Base-by-base conservation (phyloP, 257 asterid genomes). In the Nicotiana obtusifolia region DNA sequence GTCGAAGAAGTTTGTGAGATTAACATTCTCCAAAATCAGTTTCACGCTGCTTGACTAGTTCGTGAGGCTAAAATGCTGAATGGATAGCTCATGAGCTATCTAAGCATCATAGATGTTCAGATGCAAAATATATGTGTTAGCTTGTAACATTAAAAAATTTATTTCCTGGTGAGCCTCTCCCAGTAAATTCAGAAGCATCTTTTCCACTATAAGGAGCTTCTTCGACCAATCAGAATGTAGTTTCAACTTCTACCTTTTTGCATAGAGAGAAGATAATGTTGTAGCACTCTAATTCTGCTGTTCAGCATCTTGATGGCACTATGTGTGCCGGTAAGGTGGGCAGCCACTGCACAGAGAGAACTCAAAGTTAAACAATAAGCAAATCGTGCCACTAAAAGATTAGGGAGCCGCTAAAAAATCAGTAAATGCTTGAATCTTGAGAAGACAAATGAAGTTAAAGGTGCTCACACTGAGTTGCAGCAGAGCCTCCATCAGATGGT, bases 401-500 rank as follows among this genome's bases (percentile, higher is more conserved):
- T 35, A 19, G 19, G 17, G 54, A 53, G 35, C 13, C 54, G 5
- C 16, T 19, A 68, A 65, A 67, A 16, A 15, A n/a, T 68, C 4
- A 10, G 24, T n/a, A n/a, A 4, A 35, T 11, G 5, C 56, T 68
- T 5, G 31, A 68, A 56, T 17, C 22, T 37, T 37, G 56, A 10
- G 2, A 37, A 68, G 56, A 68, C n/a, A 61, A 41, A 62, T 35
- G 60, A 53, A 80, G 49, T 41, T 37, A 24, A 22, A 52, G 81
- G 66, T 66, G 75, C 95, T 92, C 89, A 94, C 99, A 87, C 75
- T 95, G 99, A 77, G 99, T 95, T 81, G 99, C 99, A 79, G 99
- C 99, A 78, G 98, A 95, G 85, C 99, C 99, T 80, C 99, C 98
- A 86, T 94, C 98, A 75, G 99, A 95, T 82, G 96, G 97, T 85